These are phyloP conservation scores for Verticillium isaacii DNA, from an alignment of 2,329 filamentous ascomycete genomes.

Conservation along the genomic window DNA sequence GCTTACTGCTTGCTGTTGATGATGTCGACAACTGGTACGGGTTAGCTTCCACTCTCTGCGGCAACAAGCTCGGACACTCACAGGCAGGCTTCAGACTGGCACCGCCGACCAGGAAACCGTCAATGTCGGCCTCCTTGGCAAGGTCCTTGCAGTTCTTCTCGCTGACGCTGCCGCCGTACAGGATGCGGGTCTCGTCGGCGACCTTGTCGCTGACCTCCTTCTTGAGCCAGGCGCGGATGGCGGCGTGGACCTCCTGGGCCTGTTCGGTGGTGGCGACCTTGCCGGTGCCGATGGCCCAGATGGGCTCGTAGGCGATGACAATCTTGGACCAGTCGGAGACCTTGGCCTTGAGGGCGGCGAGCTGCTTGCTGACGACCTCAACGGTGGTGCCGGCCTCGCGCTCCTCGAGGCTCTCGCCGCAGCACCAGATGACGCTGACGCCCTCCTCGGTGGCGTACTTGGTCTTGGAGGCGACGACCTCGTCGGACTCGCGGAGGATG, in stretches of 20 bases:
- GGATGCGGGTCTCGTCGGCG: slow-evolving; percentile 82
- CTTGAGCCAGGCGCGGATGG: slow-evolving; percentile 85
- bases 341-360: slow-evolving; percentile 73
- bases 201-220: slow-evolving; percentile 69
- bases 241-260: slow-evolving; percentile 90
- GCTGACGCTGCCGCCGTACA: slow-evolving; percentile 94
- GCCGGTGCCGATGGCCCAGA: slow-evolving; percentile 94
- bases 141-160: slow-evolving; percentile 98
- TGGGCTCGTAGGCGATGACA: slow-evolving; percentile 97
- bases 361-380: slow-evolving; percentile 78
- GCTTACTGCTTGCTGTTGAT: slow-evolving; percentile 52
- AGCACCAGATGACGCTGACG: slow-evolving; percentile 90
- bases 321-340: slow-evolving; percentile 87
- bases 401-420: slow-evolving; percentile 91
- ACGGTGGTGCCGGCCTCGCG: slow-evolving; percentile 83
- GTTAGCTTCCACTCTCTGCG: slow-evolving; percentile 6
- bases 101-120: slow-evolving; percentile 95
- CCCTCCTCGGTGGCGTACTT: slow-evolving; percentile 87
- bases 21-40: slow-evolving; percentile 49
- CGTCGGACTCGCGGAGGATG: slow-evolving; percentile 80
- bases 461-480: slow-evolving; percentile 87
- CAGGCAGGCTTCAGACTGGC: slow-evolving; percentile 95
- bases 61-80: slow-evolving; percentile 40
- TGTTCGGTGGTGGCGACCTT: slow-evolving; percentile 86
- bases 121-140: slow-evolving; percentile 88